These are phyloP conservation scores for Sclerotinia borealis DNA, from an alignment of 2,329 filamentous ascomycete genomes.

Conservation along the genomic window DNA sequence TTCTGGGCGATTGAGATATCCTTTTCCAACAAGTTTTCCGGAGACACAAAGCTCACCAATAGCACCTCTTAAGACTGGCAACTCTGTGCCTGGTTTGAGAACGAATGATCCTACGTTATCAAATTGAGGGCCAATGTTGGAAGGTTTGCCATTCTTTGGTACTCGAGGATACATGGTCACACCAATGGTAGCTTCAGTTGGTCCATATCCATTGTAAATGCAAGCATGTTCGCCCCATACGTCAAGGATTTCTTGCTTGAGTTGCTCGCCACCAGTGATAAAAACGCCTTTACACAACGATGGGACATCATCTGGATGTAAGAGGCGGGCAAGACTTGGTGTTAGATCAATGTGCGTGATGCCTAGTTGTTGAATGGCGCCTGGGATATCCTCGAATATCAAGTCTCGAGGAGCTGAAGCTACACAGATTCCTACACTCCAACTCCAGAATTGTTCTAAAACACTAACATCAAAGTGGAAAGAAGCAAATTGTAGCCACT, in stretches of 20 bases:
- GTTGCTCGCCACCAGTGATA: constrained; percentile 83
- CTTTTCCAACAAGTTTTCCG: constrained; percentile 80
- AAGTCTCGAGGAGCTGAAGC: constrained; percentile 77
- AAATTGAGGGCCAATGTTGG: constrained; percentile 84
- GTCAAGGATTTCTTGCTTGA: constrained; percentile 85
- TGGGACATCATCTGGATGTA: constrained; percentile 76
- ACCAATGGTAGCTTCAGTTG: constrained; percentile 88
- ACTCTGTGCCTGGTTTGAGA: constrained; percentile 60
- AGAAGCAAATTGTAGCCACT: constrained; percentile 89
- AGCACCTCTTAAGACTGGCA: constrained; percentile 68
- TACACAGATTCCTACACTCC: constrained; percentile 82
- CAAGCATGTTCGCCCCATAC: constrained; percentile 73
- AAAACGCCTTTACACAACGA: constrained; percentile 77
- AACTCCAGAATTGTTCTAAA: constrained; percentile 91
- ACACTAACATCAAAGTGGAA: constrained; percentile 94
- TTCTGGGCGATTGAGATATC: constrained; percentile 76
- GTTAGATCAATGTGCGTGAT: constrained; percentile 93
- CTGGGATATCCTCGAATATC: constrained; percentile 75
- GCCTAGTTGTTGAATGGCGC: constrained; percentile 60
- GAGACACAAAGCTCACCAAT: constrained; percentile 86
- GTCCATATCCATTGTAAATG: constrained; percentile 90
- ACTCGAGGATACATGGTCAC: constrained; percentile 86
- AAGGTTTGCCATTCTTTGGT: constrained; percentile 67
- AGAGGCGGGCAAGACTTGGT: constrained; percentile 73
- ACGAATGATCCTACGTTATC: constrained; percentile 83